Evolutionary conservation across 2,329 filamentous ascomycete species (phyloP).

Genomic region (Sarocladium strictum): DNA sequence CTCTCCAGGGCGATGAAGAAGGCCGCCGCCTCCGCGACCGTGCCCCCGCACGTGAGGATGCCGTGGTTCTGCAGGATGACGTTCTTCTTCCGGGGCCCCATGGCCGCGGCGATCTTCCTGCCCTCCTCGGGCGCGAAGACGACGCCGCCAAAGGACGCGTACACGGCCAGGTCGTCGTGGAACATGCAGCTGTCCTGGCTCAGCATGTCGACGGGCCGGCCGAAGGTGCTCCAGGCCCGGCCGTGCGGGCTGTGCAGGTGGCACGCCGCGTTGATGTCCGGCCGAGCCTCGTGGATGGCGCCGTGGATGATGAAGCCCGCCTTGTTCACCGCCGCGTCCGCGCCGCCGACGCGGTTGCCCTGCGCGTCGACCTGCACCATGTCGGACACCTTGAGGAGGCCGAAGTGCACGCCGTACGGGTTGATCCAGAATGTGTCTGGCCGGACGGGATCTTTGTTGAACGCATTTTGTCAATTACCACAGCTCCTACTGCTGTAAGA

Average conservation of each 20-base stretch:
- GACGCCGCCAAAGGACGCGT: slow-evolving; percentile 46
- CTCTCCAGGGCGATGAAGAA: slow-evolving; percentile 62
- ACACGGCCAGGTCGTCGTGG: slow-evolving; percentile 58
- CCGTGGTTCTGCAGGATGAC: slow-evolving; percentile 67
- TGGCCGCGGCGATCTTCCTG: slow-evolving; percentile 51
- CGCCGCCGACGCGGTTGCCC: slow-evolving; percentile 55
- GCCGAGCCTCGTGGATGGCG: slow-evolving; percentile 59
- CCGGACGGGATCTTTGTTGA: slow-evolving; percentile 24
- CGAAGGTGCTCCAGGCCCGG: slow-evolving; percentile 62
- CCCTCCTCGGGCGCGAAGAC: slow-evolving; percentile 58
- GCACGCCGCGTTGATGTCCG: slow-evolving; percentile 60
- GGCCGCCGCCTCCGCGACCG: slow-evolving; percentile 69
- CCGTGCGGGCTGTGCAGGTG: slow-evolving; percentile 61
- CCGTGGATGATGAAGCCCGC: slow-evolving; percentile 64
- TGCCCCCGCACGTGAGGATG: slow-evolving; percentile 60
- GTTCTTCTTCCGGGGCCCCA: slow-evolving; percentile 52
- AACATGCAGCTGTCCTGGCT: slow-evolving; percentile 61
- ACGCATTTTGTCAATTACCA: background rate
- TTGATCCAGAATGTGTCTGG: slow-evolving; percentile 39
- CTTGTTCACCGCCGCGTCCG: slow-evolving; percentile 46
- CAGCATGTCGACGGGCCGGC: slow-evolving; percentile 59
- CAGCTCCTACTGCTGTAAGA: background rate
- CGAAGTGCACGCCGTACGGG: slow-evolving; percentile 61
- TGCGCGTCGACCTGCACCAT: slow-evolving; percentile 58
- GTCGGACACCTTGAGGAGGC: slow-evolving; percentile 56